phyloP scores from a whole-genome alignment of 176 grass and related monocot species.

The Urochloa ruziziensis region DNA sequence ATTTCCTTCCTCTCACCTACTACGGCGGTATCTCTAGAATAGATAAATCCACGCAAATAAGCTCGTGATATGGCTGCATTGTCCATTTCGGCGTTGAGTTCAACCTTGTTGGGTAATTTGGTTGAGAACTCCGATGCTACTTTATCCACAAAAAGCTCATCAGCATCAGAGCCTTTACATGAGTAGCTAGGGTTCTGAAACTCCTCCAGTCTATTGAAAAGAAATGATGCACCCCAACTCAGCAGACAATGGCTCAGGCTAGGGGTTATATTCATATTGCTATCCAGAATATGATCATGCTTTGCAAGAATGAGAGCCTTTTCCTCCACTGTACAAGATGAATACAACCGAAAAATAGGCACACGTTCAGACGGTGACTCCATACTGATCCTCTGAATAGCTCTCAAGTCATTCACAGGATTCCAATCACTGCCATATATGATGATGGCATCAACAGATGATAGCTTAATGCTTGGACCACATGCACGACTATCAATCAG shows the following conservation, averaged over 20 bases:
- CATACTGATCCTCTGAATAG: constrained; percentile 70
- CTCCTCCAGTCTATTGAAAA: constrained; percentile 62
- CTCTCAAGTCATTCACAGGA: constrained; percentile 75
- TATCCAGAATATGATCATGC: constrained; percentile 64
- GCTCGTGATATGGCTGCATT: constrained; percentile 49
- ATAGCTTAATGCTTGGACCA: constrained; percentile 80
- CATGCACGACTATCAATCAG: constrained; percentile 85
- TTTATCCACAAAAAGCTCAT: constrained; percentile 48
- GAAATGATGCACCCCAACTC: constrained; percentile 79
- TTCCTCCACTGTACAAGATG: constrained; percentile 81
- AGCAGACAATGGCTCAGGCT: constrained; percentile 73
- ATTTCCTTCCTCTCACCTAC: constrained; percentile 70
- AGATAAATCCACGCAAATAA: constrained; percentile 53
- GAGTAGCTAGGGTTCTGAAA: constrained; percentile 42
- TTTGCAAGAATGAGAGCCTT: constrained; percentile 80
- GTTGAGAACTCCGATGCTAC: constrained; percentile 45
- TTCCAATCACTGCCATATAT: constrained; percentile 91
- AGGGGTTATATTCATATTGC: constrained; percentile 62
- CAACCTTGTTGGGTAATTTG: constrained; percentile 44
- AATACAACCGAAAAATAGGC: constrained; percentile 75
- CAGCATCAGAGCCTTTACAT: constrained; percentile 35
- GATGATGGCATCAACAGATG: constrained; percentile 77
- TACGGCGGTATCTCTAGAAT: constrained; percentile 63
- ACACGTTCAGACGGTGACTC: constrained; percentile 53
- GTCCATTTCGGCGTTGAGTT: constrained; percentile 11